Base-by-base conservation (phyloP, 2,329 filamentous ascomycete species). In the Rutstroemia sp. region DNA sequence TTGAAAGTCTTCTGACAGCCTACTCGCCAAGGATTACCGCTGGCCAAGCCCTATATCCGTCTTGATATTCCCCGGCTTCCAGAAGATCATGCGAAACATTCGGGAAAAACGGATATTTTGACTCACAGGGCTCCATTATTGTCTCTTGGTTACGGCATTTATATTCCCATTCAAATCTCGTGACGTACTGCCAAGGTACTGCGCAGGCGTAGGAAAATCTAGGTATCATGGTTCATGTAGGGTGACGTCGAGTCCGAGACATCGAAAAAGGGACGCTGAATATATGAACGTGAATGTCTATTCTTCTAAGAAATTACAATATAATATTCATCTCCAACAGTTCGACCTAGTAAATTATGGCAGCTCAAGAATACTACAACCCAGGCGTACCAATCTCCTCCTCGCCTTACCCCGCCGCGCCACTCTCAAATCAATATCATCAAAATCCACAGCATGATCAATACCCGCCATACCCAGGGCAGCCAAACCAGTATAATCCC, bases 391-490 rank as follows among this genome's bases (percentile, higher is more conserved):
- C 51, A 27, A 27, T 27, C 6, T 27, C 25, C 25, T 27, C 25
- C 25, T 27, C 25, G 25, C 41, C 19, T 10, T 47, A 48, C 46
- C 42, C 42, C 7, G 46, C 51, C 39, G 16, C 18, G 18, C 39
- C 39, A 39, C 46, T 16, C 10, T 9, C 42, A 34, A 34, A 34
- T 34, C 30, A 34, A 39, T 54, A 54, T 19, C 51, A 48, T 27
- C 51, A 54, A 48, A 42, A 39, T 18, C 42, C 42, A 39, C 51
- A 54, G 27, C 12, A 27, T 16, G n/a, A 48, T 39, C 42, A 48
- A 16, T 19, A 4, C n/a, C 25, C 25, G 5, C 3, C 14, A 47
- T 27, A 46, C 12, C 14, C 37, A 23, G 30, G 30, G 2, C 18
- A 18, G n/a, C 18, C 50, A 34, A 16, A 14, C 21, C 1, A 14